Conservation (phyloP, 2,329 filamentous ascomycete species). For the Fusarium penzigii region DNA sequence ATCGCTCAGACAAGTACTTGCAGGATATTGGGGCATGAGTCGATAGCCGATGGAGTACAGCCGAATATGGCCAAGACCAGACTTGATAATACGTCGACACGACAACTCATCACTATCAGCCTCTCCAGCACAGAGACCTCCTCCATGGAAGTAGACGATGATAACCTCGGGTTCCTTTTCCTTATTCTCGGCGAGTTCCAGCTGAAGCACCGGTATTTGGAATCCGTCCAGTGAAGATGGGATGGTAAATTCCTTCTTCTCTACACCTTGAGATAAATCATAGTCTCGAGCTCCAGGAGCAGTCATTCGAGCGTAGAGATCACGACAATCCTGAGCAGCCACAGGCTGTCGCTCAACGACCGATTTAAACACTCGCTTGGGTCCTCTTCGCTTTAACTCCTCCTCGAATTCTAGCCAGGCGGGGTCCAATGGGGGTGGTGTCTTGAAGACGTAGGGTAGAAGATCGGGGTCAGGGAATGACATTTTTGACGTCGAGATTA, state of each 20-base stretch:
- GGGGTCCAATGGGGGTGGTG: conserved; percentile 41
- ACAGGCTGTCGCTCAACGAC: conserved; percentile 37
- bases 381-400: conserved; percentile 19
- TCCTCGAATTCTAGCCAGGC: conserved; percentile 43
- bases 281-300: conserved; percentile 37
- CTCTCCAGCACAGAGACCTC: conserved; percentile 48
- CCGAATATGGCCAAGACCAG: conserved; percentile 24
- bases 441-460: conserved; percentile 28
- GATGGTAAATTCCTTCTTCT: conserved; percentile 29
- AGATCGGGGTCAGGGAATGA: conserved; percentile 18
- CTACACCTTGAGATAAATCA: conserved; percentile 38
- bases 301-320: conserved; percentile 38
- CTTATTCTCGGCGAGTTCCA: conserved; percentile 24
- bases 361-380: conserved; percentile 21
- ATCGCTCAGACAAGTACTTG: conserved; percentile 44
- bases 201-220: conserved; percentile 40
- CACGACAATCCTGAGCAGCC: conserved; percentile 44
- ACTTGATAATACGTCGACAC: conserved; percentile 43
- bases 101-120: conserved; percentile 51
- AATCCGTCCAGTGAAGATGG: conserved; percentile 35
- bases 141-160: conserved; percentile 51
- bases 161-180: conserved; percentile 22
- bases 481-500: conserved; percentile 9
- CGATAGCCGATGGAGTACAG: conserved; percentile 51
- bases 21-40: conserved; percentile 42